These are phyloP conservation scores for Leccinum disarticulatum DNA, from an alignment of 768 basidiomycete species.

Conservation along the genomic window DNA sequence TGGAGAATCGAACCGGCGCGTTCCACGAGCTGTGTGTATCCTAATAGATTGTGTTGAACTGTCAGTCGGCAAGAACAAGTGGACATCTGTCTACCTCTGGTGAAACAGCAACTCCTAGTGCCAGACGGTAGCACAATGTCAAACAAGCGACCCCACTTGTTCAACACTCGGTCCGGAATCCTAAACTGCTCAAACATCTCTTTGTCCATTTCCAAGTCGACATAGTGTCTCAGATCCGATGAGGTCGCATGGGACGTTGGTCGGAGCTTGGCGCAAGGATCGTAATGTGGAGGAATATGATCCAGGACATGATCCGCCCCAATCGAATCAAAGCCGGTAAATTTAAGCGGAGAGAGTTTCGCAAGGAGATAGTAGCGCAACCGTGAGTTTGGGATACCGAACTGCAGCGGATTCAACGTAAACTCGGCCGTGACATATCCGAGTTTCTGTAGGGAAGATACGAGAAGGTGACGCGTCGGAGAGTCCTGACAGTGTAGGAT, in stretches of 20 bases:
- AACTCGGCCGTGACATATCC: constrained; percentile 63
- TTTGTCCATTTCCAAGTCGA: constrained; percentile 12
- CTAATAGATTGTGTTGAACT: constrained; percentile 34
- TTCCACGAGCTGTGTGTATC: constrained; percentile 76
- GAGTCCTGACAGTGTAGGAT: constrained; percentile 50
- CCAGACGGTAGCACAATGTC: constrained; percentile 72
- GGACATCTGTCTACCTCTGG: constrained; percentile 50
- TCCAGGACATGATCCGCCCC: constrained; percentile 40
- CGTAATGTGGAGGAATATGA: constrained; percentile 51
- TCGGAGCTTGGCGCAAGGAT: constrained; percentile 16
- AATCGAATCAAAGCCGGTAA: constrained; percentile 26
- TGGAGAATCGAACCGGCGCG: constrained; percentile 78
- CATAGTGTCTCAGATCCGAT: constrained; percentile 10
- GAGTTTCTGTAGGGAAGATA: constrained; percentile 49
- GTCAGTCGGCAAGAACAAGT: background rate
- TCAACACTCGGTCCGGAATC: constrained; percentile 61
- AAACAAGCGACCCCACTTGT: constrained; percentile 77
- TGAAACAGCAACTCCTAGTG: constrained; percentile 74
- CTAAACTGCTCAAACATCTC: constrained; percentile 27
- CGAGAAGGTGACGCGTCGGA: constrained; percentile 55
- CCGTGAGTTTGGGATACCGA: constrained; percentile 80
- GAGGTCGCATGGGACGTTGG: background rate
- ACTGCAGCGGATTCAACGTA: constrained; percentile 73
- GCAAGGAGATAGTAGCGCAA: constrained; percentile 80
- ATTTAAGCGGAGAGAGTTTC: constrained; percentile 44